Evolutionary conservation across 2,329 filamentous ascomycete genomes (phyloP).

Genomic region (Ophiosphaerella herpotricha): DNA sequence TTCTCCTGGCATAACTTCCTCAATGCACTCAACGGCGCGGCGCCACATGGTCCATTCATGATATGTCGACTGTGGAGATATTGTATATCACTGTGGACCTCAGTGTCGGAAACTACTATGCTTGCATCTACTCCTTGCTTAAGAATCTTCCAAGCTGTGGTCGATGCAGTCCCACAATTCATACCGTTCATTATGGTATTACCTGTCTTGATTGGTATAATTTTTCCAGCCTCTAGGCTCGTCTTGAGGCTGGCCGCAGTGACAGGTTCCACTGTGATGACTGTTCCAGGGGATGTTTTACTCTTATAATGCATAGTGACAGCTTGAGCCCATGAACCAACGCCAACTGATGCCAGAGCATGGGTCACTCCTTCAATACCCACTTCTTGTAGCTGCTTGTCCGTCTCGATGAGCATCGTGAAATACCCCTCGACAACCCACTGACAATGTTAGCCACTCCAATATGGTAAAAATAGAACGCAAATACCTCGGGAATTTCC

Average conservation of each 20-base stretch:
- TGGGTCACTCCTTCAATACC: constrained; percentile 49
- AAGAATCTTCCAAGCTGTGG: constrained; percentile 67
- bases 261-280: constrained; percentile 74
- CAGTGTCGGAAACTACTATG: constrained; percentile 64
- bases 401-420: constrained; percentile 72
- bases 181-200: constrained; percentile 75
- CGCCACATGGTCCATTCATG: constrained; percentile 66
- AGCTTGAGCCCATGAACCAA: constrained; percentile 73
- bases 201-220: constrained; percentile 58
- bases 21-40: constrained; percentile 63
- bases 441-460: constrained; percentile 30
- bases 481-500: constrained; percentile 62
- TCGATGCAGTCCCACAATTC: constrained; percentile 72
- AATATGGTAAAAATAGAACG: neutral
- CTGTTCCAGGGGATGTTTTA: constrained; percentile 34
- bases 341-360: constrained; percentile 70
- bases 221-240: constrained; percentile 56
- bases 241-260: constrained; percentile 62
- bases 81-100: constrained; percentile 63
- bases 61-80: constrained; percentile 58
- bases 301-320: constrained; percentile 69
- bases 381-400: constrained; percentile 60
- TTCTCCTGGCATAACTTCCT: constrained; percentile 51
- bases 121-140: constrained; percentile 63
- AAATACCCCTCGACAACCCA: constrained; percentile 81